Percentiles rank a stretch among this genome's conserved stretches.
Conservation (phyloP, 2,329 filamentous ascomycete species). For the Cytospora paraplurivora region DNA sequence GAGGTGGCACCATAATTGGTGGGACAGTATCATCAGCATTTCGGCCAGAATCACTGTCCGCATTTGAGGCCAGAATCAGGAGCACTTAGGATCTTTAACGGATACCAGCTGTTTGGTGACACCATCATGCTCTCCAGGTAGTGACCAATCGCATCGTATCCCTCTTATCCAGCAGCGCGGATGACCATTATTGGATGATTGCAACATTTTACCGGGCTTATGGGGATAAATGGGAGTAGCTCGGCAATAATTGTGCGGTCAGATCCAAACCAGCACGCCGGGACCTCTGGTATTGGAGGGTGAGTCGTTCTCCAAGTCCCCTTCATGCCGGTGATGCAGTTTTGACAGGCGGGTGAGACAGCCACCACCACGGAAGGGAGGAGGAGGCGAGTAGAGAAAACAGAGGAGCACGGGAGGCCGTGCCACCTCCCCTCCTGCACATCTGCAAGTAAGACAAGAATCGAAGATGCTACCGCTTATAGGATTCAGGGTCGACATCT, state of each 20-base stretch:
- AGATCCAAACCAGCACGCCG: background rate
- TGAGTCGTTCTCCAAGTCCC: background rate
- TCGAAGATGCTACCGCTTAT: constrained; percentile 1
- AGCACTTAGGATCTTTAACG: background rate
- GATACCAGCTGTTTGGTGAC: background rate
- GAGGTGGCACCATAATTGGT: too few relatives aligned
- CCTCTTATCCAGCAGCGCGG: background rate
- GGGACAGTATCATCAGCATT: too few relatives aligned
- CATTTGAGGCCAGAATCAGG: background rate
- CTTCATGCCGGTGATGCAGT: background rate
- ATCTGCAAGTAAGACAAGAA: constrained; percentile 2
- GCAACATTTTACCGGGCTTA: background rate
- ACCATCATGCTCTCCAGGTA: background rate
- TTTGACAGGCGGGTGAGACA: background rate
- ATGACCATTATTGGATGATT: background rate
- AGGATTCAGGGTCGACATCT: constrained; percentile 2
- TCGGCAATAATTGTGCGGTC: background rate
- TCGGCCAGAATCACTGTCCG: background rate
- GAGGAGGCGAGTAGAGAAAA: background rate
- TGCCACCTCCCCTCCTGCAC: background rate
- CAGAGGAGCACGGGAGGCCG: background rate
- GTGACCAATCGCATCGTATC: background rate
- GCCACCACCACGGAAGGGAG: background rate
- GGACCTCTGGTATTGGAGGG: background rate
- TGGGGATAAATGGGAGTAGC: background rate